Percentiles rank a stretch among this genome's conserved stretches.
Evolutionary conservation across 2,329 filamentous ascomycete genomes (phyloP).

Genomic region (Ceratocystiopsis sp.): DNA sequence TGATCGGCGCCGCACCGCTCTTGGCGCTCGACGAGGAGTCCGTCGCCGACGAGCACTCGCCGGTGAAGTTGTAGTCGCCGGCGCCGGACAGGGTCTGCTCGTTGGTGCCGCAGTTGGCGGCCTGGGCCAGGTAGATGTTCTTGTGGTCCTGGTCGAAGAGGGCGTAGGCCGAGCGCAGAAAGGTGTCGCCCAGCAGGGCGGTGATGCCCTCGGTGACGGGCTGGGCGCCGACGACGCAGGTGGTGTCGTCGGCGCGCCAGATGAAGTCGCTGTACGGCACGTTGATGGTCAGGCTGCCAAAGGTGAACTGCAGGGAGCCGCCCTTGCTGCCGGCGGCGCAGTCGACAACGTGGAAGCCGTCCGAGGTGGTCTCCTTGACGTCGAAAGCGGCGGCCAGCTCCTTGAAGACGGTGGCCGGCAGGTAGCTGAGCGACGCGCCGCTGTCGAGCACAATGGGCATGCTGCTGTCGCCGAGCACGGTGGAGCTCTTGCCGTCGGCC

Average conservation of each 20-base stretch:
- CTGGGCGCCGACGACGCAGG: constrained; percentile 11
- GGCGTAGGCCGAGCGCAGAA: constrained; percentile 12
- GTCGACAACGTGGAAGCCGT: constrained; percentile 9
- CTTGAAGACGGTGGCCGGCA: constrained; percentile 39
- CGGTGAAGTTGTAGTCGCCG: constrained; percentile 8
- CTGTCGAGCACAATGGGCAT: constrained; percentile 42
- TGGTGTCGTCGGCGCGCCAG: constrained; percentile 4
- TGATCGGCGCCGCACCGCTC: not conserved
- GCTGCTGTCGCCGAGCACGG: constrained; percentile 15
- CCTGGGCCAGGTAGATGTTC: constrained; percentile 12
- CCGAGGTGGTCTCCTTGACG: constrained; percentile 18
- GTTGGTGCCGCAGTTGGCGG: constrained; percentile 13
- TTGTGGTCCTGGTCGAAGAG: constrained; percentile 13
- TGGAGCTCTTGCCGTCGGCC: constrained; percentile 11
- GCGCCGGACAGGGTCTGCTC: constrained; percentile 8
- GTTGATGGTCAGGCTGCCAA: constrained; percentile 19
- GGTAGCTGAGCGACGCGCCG: constrained; percentile 49
- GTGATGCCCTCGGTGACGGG: constrained; percentile 2
- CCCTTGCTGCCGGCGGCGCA: constrained; percentile 17
- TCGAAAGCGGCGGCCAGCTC: constrained; percentile 26
- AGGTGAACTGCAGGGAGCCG: constrained; percentile 22
- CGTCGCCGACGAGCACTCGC: constrained; percentile 8
- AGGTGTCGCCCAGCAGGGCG: constrained; percentile 13
- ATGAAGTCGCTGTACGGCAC: constrained; percentile 24
- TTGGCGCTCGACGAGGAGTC: no score